Conservation (phyloP, 257 asterid genomes). For the Lycium ferocissimum region DNA sequence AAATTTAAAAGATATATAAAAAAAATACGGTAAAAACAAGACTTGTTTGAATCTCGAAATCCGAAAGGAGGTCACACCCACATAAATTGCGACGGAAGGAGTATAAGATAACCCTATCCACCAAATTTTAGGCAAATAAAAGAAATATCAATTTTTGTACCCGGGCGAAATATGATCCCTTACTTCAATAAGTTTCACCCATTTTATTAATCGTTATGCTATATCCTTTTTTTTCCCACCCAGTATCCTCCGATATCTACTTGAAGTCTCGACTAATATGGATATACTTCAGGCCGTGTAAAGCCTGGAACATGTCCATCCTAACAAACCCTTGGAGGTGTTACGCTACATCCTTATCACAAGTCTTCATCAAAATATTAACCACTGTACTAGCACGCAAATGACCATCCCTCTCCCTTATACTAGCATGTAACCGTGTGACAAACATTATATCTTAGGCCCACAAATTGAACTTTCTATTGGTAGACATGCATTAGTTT, state of each 20-base stretch:
- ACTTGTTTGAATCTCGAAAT: too few species aligned
- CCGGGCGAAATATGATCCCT: too few species aligned
- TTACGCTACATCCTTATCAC: not conserved
- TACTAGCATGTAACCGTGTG: not conserved
- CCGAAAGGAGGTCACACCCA: too few species aligned
- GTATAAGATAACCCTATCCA: not conserved
- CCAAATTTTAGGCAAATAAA: not conserved
- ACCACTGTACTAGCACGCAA: not conserved
- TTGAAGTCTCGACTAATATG: too few species aligned
- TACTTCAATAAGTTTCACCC: not conserved
- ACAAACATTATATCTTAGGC: not conserved
- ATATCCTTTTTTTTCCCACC: not conserved
- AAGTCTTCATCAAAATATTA: constrained; percentile 18
- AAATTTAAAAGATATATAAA: too few species aligned
- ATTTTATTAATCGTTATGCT: not conserved
- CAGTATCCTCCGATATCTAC: too few species aligned
- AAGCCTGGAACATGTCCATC: not conserved
- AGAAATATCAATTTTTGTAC: not conserved
- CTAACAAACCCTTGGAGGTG: not conserved
- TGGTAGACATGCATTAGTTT: not conserved
- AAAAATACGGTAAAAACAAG: too few species aligned
- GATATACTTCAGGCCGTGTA: too few species aligned
- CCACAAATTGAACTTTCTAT: not conserved
- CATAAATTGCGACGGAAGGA: too few species aligned
- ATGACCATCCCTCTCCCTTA: constrained; percentile 16